Evolutionary conservation across 352 stramenopile genomes (phyloP), one percentile per base, ranked within the genome.

Genomic region (Phytopythium oedochilum): DNA sequence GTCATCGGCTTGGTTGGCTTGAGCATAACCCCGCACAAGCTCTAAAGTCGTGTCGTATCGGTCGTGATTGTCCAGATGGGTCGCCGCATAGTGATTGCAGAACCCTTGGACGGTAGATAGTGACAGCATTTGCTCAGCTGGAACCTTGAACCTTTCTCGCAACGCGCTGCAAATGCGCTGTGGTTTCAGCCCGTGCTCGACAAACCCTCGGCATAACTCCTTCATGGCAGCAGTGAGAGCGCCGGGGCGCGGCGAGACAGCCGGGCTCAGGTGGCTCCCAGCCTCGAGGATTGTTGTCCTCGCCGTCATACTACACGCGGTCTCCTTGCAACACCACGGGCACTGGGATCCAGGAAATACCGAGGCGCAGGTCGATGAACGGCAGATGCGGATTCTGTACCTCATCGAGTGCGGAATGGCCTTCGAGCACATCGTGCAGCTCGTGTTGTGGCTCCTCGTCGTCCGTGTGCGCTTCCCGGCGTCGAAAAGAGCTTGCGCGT

Each of bases 31-130:
- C 5, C 36, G 26, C 2, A 57, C 46, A 15, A 55, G 25, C 10
- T 35, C 22, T 0, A 3, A 15, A 1, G 61, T 43, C 14, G 38
- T 31, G 10, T 58, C 53, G 53, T 53, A 28, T 1, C 43, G 8
- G 32, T 59, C 43, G 34, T 53, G 51, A 20, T 36, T 39, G 9
- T 42, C 32, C 5, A 53, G 40, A 6, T 52, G 15, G 0, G 42
- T 42, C 31, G 39, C 44, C 1, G 53, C 43, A 47, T 59, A 53
- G 34, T 59, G 50, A 23, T 53, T 59, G 23, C 20, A 44, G 26
- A 38, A 48, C 31, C 53, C 47, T n/a, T 59, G 53, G 35, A 59
- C 44, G 8, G 31, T 17, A 17, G 11, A 5, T 17, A 42, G 11
- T 42, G 36, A 17, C 14, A 11, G 36, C 18, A 42, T 42, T 11